A percentile compares a stretch with the other conserved stretches of the same genome.
These are phyloP conservation scores for Rhizophagus sp. DNA, from an alignment of 192 early-diverging fungal species.

Conservation along the genomic window DNA sequence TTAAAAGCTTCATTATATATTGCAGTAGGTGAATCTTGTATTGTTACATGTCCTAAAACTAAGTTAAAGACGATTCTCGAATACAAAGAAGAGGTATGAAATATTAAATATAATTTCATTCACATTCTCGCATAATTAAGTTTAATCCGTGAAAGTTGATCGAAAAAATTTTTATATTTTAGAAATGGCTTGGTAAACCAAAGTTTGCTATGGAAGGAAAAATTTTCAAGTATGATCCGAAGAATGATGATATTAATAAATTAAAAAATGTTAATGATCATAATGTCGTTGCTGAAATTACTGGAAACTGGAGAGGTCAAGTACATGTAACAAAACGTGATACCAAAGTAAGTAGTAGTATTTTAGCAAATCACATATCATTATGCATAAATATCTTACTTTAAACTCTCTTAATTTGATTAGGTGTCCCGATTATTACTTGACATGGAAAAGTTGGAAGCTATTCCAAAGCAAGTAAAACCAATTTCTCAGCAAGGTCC, in stretches of 20 bases:
- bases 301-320: conserved; percentile 67
- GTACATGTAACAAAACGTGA: conserved; percentile 40
- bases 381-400: conserved; percentile 20
- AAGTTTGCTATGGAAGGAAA: conserved; percentile 69
- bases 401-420: neutral
- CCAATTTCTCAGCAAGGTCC: conserved; percentile 61
- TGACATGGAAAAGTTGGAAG: conserved; percentile 51
- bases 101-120: neutral
- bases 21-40: conserved; percentile 57
- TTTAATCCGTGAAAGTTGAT: neutral
- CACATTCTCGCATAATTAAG: no score
- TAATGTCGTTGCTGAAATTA: conserved; percentile 57
- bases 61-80: conserved; percentile 60
- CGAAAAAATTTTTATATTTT: neutral
- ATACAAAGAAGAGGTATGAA: conserved; percentile 68
- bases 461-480: conserved; percentile 54
- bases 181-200: conserved; percentile 65
- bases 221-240: conserved; percentile 63
- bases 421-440: conserved; percentile 45
- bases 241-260: conserved; percentile 40
- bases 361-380: conserved; percentile 13
- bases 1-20: conserved; percentile 65
- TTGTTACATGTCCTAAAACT: conserved; percentile 64
- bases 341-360: conserved; percentile 15
- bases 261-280: conserved; percentile 59